Percentiles rank a stretch among this genome's conserved stretches.
These are phyloP conservation scores for Solanum commersonii DNA, from an alignment of 257 asterid species.

Conservation along the genomic window DNA sequence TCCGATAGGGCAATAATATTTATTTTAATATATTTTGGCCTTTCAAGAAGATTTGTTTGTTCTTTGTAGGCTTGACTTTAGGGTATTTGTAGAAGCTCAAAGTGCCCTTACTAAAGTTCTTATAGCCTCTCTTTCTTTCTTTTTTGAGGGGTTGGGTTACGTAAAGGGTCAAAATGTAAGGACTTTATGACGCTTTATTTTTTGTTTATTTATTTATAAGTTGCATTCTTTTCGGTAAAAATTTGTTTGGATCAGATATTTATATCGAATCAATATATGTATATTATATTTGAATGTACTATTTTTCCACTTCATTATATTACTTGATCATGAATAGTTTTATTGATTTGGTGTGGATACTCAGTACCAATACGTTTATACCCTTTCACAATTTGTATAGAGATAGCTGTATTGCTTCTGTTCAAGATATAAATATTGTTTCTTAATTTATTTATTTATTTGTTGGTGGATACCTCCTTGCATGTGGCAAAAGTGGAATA, in stretches of 20 bases:
- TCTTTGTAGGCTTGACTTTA: not conserved
- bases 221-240: not conserved
- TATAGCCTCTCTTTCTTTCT: not conserved
- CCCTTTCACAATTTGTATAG: not conserved
- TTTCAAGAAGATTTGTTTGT: not conserved
- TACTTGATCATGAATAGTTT: not conserved
- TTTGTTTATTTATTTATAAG: not conserved
- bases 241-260: rapidly evolving
- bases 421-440: not conserved
- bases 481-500: not conserved
- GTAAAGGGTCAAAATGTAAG: not conserved
- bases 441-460: not conserved
- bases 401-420: not conserved
- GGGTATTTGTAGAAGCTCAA: not conserved
- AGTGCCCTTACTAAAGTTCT: not conserved
- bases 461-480: not conserved
- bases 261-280: not conserved
- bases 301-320: not conserved
- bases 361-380: not conserved
- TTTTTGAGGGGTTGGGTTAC: not conserved
- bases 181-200: not conserved
- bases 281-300: not conserved
- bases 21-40: not conserved
- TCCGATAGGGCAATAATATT: not conserved
- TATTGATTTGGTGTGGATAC: not conserved